A percentile compares a stretch with the other conserved stretches of the same genome.
Conservation (phyloP, 805 yeast genomes). For the Metschnikowia lochheadii region DNA sequence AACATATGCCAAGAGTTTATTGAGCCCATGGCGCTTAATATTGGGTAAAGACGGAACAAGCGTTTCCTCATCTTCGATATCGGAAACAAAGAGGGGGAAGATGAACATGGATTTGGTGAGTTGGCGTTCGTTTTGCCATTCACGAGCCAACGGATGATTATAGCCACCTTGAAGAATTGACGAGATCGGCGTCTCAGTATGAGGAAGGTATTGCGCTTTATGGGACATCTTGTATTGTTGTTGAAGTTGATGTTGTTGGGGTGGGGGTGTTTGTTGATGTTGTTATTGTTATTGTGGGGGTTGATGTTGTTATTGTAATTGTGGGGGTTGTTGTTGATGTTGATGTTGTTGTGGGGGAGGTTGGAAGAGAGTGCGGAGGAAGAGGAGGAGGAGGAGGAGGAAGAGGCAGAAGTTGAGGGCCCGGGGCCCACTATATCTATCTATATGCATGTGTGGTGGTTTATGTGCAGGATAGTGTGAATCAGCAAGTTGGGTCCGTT, state of each 20-base stretch:
- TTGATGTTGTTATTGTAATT: too few species aligned
- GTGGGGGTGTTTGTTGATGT: too few species aligned
- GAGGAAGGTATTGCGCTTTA: slow-evolving; percentile 64
- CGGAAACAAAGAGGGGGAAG: slow-evolving; percentile 85
- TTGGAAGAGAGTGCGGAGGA: neutral
- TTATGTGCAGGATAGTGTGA: too few species aligned
- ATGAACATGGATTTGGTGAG: slow-evolving; percentile 85
- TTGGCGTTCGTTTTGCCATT: slow-evolving; percentile 88
- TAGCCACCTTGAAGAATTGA: slow-evolving; percentile 91
- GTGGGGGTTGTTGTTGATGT: too few species aligned
- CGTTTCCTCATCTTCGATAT: slow-evolving; percentile 73
- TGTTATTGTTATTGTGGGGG: too few species aligned
- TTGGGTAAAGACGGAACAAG: slow-evolving; percentile 77
- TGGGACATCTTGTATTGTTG: slow-evolving; percentile 46
- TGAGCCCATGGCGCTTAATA: slow-evolving; percentile 82
- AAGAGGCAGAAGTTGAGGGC: too few species aligned
- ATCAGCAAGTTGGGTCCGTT: too few species aligned
- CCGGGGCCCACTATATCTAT: too few species aligned
- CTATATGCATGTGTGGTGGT: too few species aligned
- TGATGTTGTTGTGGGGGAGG: too few species aligned
- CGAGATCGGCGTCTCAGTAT: slow-evolving; percentile 53
- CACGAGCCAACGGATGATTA: slow-evolving; percentile 81
- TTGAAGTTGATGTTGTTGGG: too few species aligned
- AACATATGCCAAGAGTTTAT: slow-evolving; percentile 71
- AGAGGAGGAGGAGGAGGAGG: too few species aligned